phyloP scores from a whole-genome alignment of 1,284 basidiomycete species.

The Puccinia hordei region DNA sequence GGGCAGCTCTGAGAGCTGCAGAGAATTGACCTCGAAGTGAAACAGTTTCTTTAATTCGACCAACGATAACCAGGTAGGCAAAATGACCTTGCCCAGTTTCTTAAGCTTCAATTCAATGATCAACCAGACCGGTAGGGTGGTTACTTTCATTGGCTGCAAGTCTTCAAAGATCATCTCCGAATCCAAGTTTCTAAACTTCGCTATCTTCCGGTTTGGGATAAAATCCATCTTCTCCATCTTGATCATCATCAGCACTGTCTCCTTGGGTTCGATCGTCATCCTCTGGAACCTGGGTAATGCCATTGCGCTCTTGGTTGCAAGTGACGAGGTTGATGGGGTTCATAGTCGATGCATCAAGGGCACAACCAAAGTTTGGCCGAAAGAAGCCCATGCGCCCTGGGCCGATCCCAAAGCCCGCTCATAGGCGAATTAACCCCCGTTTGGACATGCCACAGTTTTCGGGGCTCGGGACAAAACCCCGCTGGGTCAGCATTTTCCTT shows the following conservation, averaged over 20 bases:
- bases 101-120: slow-evolving; percentile 18
- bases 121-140: slow-evolving; percentile 8
- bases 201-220: slow-evolving; percentile 14
- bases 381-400: no score
- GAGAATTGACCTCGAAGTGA: neutral
- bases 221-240: slow-evolving; percentile 37
- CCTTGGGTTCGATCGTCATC: slow-evolving; percentile 26
- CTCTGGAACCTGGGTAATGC: slow-evolving; percentile 17
- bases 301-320: neutral
- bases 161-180: slow-evolving; percentile 10
- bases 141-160: slow-evolving; percentile 4
- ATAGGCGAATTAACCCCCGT: no score
- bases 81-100: slow-evolving; percentile 20
- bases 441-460: no score
- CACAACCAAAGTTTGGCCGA: no score
- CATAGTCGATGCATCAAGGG: no score
- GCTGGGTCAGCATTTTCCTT: no score
- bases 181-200: slow-evolving; percentile 25
- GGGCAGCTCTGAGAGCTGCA: slow-evolving; percentile 11
- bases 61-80: slow-evolving; percentile 7
- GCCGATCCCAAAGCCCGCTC: no score
- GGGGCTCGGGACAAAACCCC: no score
- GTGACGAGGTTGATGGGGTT: no score
- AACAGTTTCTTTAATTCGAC: slow-evolving; percentile 2
- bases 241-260: slow-evolving; percentile 29